Evolutionary conservation across 2,329 filamentous ascomycete genomes (phyloP).

Genomic region (Pezicula carpinea): DNA sequence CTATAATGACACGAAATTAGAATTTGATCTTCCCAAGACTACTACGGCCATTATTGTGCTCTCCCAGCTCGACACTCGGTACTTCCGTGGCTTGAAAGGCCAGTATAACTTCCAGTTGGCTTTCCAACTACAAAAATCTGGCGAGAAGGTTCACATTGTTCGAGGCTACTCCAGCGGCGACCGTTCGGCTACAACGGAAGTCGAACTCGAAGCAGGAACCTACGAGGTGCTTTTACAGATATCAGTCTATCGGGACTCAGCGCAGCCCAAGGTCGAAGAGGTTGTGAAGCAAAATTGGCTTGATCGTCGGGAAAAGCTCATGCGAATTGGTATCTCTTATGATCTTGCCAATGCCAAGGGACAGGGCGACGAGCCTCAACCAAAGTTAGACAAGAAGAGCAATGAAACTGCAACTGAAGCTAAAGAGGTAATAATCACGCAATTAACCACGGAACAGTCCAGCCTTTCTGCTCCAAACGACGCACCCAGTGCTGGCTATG

Average conservation of each 20-base stretch:
- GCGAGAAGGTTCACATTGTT: constrained; percentile 54
- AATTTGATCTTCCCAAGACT: constrained; percentile 47
- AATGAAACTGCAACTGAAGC: not conserved
- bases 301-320: constrained; percentile 49
- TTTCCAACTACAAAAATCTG: constrained; percentile 44
- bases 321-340: constrained; percentile 55
- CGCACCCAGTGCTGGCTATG: not conserved
- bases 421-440: not conserved
- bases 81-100: constrained; percentile 56
- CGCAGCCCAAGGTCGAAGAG: constrained; percentile 13
- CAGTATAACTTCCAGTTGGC: constrained; percentile 48
- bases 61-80: constrained; percentile 57
- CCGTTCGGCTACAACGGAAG: constrained; percentile 53
- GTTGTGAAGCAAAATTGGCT: constrained; percentile 46
- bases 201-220: constrained; percentile 50
- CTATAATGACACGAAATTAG: constrained; percentile 54
- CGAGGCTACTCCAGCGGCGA: constrained; percentile 31
- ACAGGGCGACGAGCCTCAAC: constrained; percentile 38
- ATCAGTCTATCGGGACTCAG: constrained; percentile 34
- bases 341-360: constrained; percentile 58
- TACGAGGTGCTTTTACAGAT: constrained; percentile 46
- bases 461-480: not conserved
- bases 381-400: not conserved
- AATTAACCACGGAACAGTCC: not conserved
- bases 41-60: constrained; percentile 53